These are phyloP conservation scores for Albifimbria verrucaria DNA, from an alignment of 2,329 filamentous ascomycete genomes.

Conservation along the genomic window DNA sequence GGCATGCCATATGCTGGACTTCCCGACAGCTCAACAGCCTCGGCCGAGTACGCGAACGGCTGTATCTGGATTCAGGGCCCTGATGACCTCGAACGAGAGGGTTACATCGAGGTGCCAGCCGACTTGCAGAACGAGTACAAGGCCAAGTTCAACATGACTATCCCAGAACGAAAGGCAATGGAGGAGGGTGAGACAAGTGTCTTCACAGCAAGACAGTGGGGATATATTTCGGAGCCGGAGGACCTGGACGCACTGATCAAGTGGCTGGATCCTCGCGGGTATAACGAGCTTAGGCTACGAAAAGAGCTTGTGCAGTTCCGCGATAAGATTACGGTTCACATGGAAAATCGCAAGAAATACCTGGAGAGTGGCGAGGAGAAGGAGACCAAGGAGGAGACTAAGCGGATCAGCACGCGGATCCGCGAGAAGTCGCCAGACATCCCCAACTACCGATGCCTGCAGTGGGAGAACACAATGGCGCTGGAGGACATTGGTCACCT, in stretches of 20 bases:
- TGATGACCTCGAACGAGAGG: constrained; percentile 79
- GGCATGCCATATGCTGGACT: constrained; percentile 94
- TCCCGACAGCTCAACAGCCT: constrained; percentile 81
- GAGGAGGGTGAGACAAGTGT: constrained; percentile 85
- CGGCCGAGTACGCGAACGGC: constrained; percentile 87
- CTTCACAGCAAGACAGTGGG: constrained; percentile 78
- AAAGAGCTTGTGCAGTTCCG: constrained; percentile 81
- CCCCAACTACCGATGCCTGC: constrained; percentile 46
- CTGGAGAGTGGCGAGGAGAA: constrained; percentile 38
- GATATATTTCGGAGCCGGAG: constrained; percentile 79
- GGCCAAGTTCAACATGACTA: constrained; percentile 74
- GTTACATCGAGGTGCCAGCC: constrained; percentile 75
- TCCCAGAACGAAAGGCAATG: constrained; percentile 76
- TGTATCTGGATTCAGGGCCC: constrained; percentile 96
- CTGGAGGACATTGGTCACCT: constrained; percentile 55
- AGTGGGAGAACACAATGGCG: constrained; percentile 56
- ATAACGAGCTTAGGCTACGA: constrained; percentile 80
- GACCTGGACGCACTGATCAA: constrained; percentile 74
- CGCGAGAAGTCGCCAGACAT: constrained; percentile 44
- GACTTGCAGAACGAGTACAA: constrained; percentile 74
- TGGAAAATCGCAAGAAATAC: constrained; percentile 76
- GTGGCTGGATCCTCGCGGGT: constrained; percentile 85
- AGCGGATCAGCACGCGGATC: constrained; percentile 44
- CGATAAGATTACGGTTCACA: constrained; percentile 72
- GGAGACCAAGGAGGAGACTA: constrained; percentile 36